A percentile compares a stretch with the other conserved stretches of the same genome.
phyloP scores from a whole-genome alignment of 2,329 filamentous ascomycete genomes.

The Penicillium sp. region DNA sequence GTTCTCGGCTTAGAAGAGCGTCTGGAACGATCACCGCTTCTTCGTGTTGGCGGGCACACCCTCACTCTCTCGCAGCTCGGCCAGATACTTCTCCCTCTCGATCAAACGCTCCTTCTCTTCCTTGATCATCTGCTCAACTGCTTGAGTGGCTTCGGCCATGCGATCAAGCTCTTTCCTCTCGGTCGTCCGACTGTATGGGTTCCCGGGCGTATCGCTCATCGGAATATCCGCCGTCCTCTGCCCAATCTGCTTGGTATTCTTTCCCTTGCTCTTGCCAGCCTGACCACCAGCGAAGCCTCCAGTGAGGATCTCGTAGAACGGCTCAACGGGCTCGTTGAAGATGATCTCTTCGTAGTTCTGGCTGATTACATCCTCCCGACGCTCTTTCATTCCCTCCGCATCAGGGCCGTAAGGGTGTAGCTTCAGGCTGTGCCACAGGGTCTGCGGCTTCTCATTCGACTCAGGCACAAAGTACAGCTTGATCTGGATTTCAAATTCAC shows the following conservation, averaged over 20 bases:
- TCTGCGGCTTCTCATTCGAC: conserved; percentile 84
- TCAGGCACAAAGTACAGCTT: conserved; percentile 87
- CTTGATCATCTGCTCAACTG: conserved; percentile 53
- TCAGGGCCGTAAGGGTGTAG: conserved; percentile 78
- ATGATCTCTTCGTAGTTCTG: conserved; percentile 90
- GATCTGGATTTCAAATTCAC: conserved; percentile 93
- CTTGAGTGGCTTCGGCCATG: conserved; percentile 53
- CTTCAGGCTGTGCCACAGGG: conserved; percentile 84
- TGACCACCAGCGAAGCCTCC: conserved; percentile 47
- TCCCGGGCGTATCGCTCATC: conserved; percentile 54
- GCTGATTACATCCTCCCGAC: conserved; percentile 57
- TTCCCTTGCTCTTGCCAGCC: conserved; percentile 52
- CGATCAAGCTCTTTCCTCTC: conserved; percentile 59
- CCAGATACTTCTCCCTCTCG: conserved; percentile 53
- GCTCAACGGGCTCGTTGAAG: conserved; percentile 93
- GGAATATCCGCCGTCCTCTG: conserved; percentile 70
- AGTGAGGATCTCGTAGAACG: conserved; percentile 81
- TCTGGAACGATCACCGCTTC: conserved; percentile 29
- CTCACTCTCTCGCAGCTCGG: conserved; percentile 42
- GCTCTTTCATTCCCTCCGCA: conserved; percentile 62
- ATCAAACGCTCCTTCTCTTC: conserved; percentile 56
- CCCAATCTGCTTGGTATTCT: conserved; percentile 42
- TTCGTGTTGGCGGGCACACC: conserved; percentile 34
- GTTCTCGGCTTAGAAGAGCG: background rate
- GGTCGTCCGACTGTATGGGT: conserved; percentile 64